Base-by-base conservation (phyloP, 2,329 filamentous ascomycete species). In the Pseudodiploospora longispora region DNA sequence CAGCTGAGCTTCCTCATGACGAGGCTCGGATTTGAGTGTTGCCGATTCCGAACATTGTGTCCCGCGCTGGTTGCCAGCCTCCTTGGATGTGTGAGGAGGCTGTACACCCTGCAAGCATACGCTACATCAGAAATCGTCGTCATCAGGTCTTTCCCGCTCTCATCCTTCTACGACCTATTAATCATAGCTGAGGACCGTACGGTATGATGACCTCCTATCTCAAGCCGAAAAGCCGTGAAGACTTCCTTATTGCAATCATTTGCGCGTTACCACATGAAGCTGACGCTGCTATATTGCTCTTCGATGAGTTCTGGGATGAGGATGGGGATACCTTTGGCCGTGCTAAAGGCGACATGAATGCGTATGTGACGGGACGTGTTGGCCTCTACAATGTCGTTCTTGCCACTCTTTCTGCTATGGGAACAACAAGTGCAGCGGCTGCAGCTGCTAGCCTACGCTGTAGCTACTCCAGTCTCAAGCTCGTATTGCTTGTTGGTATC, bases 401-500 rank as follows among this genome's bases (percentile, higher is more conserved):
- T 0, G 49, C 55, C 12, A 32, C 56, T 1, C 49, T 62, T 2
- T 48, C 57, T 3, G 38, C 37, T 3, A 63, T 60, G 42, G 62
- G 62, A 6, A 64, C 56, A 29, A 49, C 34, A 10, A 57, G 28
- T 30, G 56, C 63, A 0, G 56, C 62, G 0, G 41, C 41, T 3
- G 48, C 58, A 0, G 50, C 60, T 0, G 47, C 56, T 0, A 54
- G 50, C 19, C 44, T 70, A 9, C 56, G 57, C 0, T 51, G 48
- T 2, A 70, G 64, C 37, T 71, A 62, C 34, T 40, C 46, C 0
- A 45, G 46, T 2, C 45, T 72, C 4, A 57, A 52, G 27, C 49
- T 70, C 0, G 61, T 49, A 1, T 29, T 72, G 0, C 37, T 71
- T 0, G 61, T 64, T 3, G 69, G 68, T 0, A 56, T 71, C 3